These are phyloP conservation scores for Podospora fimiseda DNA, from an alignment of 495 filamentous ascomycete genomes.

Conservation along the genomic window DNA sequence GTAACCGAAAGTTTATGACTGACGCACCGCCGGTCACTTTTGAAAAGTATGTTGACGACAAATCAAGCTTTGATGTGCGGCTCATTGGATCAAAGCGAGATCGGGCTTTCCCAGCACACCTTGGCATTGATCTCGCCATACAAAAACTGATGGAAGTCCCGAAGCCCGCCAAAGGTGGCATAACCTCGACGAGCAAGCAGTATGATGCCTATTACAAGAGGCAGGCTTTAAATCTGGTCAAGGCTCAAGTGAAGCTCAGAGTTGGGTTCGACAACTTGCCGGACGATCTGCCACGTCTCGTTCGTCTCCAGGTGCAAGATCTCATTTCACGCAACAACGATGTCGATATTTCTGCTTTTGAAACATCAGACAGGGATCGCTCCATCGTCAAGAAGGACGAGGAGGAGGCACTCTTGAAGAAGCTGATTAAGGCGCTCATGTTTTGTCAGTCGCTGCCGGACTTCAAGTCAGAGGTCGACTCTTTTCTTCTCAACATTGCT, in stretches of 20 bases:
- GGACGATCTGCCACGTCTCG: constrained; percentile 75
- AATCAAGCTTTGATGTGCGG: constrained; percentile 75
- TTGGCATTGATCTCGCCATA: constrained; percentile 84
- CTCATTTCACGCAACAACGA: constrained; percentile 63
- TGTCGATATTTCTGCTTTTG: constrained; percentile 53
- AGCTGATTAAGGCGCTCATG: constrained; percentile 80
- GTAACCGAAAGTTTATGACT: constrained; percentile 91
- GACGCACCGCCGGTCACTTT: constrained; percentile 75
- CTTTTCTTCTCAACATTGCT: constrained; percentile 71
- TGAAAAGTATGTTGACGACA: constrained; percentile 79
- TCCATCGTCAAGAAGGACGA: constrained; percentile 79
- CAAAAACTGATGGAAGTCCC: constrained; percentile 75
- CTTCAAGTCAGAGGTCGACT: constrained; percentile 62
- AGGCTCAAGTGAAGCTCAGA: constrained; percentile 78
- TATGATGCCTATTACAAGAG: constrained; percentile 85
- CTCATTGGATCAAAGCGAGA: constrained; percentile 84
- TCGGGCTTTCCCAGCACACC: constrained; percentile 73
- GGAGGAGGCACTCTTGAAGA: constrained; percentile 74
- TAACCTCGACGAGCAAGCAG: constrained; percentile 42
- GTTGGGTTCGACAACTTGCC: constrained; percentile 83
- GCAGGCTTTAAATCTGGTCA: constrained; percentile 81
- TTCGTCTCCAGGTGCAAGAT: constrained; percentile 86
- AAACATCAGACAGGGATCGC: constrained; percentile 66
- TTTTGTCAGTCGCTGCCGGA: constrained; percentile 79
- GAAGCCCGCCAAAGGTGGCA: constrained; percentile 42